Percentiles rank a stretch among this genome's conserved stretches.
phyloP scores from a whole-genome alignment of 306 rosid genomes.

The Ormosia semicastrata region DNA sequence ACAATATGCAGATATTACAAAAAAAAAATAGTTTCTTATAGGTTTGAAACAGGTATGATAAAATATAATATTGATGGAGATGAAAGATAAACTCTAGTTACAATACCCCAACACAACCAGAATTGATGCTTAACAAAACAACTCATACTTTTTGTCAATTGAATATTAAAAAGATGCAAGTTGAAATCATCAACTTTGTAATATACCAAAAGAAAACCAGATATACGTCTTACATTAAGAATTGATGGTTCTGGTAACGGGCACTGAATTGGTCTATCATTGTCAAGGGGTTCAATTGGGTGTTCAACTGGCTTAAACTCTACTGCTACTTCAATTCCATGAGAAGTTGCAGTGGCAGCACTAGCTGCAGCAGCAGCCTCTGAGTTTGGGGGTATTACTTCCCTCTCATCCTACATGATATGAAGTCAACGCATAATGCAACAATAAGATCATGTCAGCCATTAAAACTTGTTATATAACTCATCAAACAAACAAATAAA shows the following conservation, averaged over 20 bases:
- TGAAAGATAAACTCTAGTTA: not conserved
- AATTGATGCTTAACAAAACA: not conserved
- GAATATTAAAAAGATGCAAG: not conserved
- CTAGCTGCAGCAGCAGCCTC: constrained; percentile 44
- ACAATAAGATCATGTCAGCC: constrained; percentile 8
- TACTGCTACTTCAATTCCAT: constrained; percentile 86
- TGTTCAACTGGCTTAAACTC: constrained; percentile 98
- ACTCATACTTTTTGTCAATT: not conserved
- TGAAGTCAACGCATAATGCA: constrained; percentile 17
- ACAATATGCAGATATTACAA: not conserved
- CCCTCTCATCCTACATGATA: constrained; percentile 74
- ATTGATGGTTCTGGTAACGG: constrained; percentile 93
- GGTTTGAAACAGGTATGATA: not conserved
- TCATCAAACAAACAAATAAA: constrained; percentile 1
- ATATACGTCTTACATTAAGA: constrained; percentile 66
- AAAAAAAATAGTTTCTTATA: not conserved
- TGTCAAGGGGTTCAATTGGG: constrained; percentile 82
- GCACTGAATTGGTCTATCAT: constrained; percentile 81
- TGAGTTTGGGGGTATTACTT: constrained; percentile 54
- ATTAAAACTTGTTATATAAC: not conserved
- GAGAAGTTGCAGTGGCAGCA: constrained; percentile 52
- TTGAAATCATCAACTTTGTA: not conserved
- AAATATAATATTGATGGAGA: not conserved
- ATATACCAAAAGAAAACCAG: not conserved
- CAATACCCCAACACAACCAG: not conserved